phyloP scores from a whole-genome alignment of 352 stramenopile species.

The Globisporangium alternatum region DNA sequence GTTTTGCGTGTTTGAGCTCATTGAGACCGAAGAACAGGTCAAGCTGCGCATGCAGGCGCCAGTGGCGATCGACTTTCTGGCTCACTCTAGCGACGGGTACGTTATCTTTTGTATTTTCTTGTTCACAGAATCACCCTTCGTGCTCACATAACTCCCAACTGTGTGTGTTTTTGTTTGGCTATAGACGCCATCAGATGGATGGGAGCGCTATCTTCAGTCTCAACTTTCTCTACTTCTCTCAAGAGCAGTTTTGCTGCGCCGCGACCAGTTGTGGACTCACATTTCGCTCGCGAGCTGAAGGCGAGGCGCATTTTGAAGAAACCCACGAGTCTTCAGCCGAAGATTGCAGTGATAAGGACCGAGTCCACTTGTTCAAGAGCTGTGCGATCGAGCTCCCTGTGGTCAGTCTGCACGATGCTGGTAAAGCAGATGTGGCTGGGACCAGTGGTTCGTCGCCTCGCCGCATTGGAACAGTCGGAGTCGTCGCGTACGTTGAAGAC shows the following conservation, averaged over 20 bases:
- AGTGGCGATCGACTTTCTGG: constrained; percentile 39
- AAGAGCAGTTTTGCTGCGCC: constrained; percentile 45
- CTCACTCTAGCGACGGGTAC: neutral
- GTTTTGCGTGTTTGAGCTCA: constrained; percentile 49
- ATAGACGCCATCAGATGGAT: constrained; percentile 9
- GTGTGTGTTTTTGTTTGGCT: neutral
- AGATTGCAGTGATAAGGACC: neutral
- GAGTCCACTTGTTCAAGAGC: constrained; percentile 30
- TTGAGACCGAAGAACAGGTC: constrained; percentile 28
- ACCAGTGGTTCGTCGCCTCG: neutral
- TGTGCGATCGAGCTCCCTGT: constrained; percentile 67
- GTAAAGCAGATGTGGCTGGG: too few relatives aligned
- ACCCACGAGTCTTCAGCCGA: constrained; percentile 14
- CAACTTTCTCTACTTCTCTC: constrained; percentile 72
- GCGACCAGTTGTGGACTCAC: constrained; percentile 27
- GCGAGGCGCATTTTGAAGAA: constrained; percentile 37
- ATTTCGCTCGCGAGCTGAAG: constrained; percentile 30
- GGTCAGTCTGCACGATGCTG: constrained; percentile 11
- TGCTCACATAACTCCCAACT: neutral
- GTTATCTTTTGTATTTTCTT: neutral
- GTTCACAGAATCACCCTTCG: neutral
- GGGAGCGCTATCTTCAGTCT: constrained; percentile 60
- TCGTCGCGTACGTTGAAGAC: constrained; percentile 41
- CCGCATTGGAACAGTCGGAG: constrained; percentile 26
- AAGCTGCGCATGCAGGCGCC: constrained; percentile 47